Evolutionary conservation across 768 basidiomycete species (phyloP).

Genomic region (Boletus subcaerulescens): DNA sequence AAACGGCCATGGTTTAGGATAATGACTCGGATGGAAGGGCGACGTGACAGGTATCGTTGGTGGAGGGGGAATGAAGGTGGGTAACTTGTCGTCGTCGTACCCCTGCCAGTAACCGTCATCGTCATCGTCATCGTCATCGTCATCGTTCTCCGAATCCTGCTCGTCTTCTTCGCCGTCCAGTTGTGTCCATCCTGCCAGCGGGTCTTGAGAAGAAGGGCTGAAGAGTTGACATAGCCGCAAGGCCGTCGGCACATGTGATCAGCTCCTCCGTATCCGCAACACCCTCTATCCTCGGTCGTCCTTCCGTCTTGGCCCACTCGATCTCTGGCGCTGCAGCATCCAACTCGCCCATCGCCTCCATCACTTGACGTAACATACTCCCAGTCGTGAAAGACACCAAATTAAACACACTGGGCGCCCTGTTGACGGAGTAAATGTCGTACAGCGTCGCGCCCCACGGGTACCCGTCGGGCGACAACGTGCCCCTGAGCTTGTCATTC

Average conservation of each 20-base stretch:
- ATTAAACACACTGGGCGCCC: neutral
- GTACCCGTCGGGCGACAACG: constrained; percentile 16
- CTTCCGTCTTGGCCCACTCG: constrained; percentile 23
- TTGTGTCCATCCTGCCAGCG: no score
- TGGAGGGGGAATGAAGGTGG: neutral
- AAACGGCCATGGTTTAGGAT: constrained; percentile 41
- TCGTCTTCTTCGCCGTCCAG: no score
- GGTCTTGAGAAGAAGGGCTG: no score
- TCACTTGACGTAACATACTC: constrained; percentile 16
- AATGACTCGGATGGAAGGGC: constrained; percentile 34
- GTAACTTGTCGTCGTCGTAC: neutral
- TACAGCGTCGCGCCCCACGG: constrained; percentile 29
- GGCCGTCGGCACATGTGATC: neutral
- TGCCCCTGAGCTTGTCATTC: constrained; percentile 16
- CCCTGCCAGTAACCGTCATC: no score
- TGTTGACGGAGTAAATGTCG: constrained; percentile 22
- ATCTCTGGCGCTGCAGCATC: constrained; percentile 14
- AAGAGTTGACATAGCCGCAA: neutral
- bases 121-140: no score
- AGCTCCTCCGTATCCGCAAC: constrained; percentile 16
- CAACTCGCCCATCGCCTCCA: constrained; percentile 18
- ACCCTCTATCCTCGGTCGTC: constrained; percentile 14
- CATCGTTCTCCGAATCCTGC: no score
- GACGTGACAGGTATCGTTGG: constrained; percentile 12
- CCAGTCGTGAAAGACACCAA: constrained; percentile 13